These are phyloP conservation scores for Fraxinus floribunda DNA, from an alignment of 305 asterid genomes.

Conservation along the genomic window DNA sequence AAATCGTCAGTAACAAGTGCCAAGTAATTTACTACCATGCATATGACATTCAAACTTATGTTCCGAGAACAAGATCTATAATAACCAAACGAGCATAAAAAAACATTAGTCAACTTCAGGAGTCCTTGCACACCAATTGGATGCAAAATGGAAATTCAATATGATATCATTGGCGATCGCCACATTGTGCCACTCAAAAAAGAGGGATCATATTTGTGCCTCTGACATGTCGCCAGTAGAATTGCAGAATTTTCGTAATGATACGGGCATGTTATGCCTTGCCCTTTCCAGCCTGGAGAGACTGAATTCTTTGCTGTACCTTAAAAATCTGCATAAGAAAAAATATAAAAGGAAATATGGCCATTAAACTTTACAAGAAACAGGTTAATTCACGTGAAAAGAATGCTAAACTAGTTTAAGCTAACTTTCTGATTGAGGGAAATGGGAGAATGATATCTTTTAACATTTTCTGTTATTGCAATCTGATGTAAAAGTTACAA, in stretches of 20 bases:
- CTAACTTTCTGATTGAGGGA: background rate
- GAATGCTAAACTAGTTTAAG: background rate
- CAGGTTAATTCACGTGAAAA: background rate
- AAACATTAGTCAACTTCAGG: constrained; percentile 16
- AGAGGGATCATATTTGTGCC: constrained; percentile 19
- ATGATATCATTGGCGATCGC: constrained; percentile 20
- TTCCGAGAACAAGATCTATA: constrained; percentile 15
- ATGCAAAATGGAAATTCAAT: constrained; percentile 28
- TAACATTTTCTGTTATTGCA: background rate
- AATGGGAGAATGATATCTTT: background rate
- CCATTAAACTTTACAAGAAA: background rate
- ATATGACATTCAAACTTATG: background rate
- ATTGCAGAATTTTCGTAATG: constrained; percentile 21
- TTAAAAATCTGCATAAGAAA: constrained; percentile 51
- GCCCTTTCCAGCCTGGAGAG: constrained; percentile 79
- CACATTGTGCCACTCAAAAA: constrained; percentile 21
- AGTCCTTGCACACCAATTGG: constrained; percentile 27
- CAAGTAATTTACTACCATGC: background rate
- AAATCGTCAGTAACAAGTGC: background rate
- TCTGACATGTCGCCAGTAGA: constrained; percentile 14
- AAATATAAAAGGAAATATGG: background rate
- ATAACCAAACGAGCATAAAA: constrained; percentile 13
- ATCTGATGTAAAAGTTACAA: background rate
- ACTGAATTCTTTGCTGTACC: constrained; percentile 77
- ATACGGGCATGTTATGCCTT: constrained; percentile 47